phyloP scores from a whole-genome alignment of 1,139 yeast genomes.

The Geotrichum siamense region DNA sequence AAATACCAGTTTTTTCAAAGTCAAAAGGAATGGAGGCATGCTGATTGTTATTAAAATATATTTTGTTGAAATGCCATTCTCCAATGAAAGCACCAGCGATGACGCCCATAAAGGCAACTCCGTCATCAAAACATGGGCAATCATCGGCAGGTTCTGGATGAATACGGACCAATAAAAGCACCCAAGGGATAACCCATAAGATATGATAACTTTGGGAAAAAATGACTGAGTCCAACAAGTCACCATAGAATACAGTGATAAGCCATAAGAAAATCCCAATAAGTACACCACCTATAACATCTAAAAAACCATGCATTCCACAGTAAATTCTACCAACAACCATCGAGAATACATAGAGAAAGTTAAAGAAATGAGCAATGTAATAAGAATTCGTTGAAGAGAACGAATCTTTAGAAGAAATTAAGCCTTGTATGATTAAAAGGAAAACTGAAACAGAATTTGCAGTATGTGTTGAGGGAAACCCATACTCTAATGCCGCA shows the following conservation, averaged over 20 bases:
- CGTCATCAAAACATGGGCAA: constrained; percentile 95
- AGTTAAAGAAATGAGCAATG: constrained; percentile 23
- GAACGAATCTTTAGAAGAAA: constrained; percentile 19
- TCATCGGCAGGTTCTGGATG: constrained; percentile 87
- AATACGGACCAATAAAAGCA: constrained; percentile 48
- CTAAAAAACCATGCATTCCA: constrained; percentile 95
- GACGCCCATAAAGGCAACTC: constrained; percentile 90
- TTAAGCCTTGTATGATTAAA: constrained; percentile 35
- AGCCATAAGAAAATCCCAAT: constrained; percentile 47
- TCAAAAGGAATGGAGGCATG: constrained; percentile 13
- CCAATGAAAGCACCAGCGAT: constrained; percentile 64
- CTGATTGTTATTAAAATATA: constrained; percentile 1
- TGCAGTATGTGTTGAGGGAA: constrained; percentile 89
- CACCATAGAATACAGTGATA: constrained; percentile 23
- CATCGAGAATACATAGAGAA: constrained; percentile 56
- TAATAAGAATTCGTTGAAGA: constrained; percentile 13
- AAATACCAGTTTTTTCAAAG: constrained; percentile 5
- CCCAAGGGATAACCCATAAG: constrained; percentile 39
- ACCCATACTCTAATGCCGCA: constrained; percentile 90
- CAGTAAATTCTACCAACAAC: constrained; percentile 82
- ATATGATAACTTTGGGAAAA: constrained; percentile 27
- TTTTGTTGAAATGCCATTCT: constrained; percentile 39
- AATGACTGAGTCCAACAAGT: constrained; percentile 20
- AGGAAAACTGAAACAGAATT: constrained; percentile 79
- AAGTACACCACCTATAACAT: constrained; percentile 56